Evolutionary conservation across 441 rosid genomes (phyloP).

Genomic region (Eugenia klotzschiana): DNA sequence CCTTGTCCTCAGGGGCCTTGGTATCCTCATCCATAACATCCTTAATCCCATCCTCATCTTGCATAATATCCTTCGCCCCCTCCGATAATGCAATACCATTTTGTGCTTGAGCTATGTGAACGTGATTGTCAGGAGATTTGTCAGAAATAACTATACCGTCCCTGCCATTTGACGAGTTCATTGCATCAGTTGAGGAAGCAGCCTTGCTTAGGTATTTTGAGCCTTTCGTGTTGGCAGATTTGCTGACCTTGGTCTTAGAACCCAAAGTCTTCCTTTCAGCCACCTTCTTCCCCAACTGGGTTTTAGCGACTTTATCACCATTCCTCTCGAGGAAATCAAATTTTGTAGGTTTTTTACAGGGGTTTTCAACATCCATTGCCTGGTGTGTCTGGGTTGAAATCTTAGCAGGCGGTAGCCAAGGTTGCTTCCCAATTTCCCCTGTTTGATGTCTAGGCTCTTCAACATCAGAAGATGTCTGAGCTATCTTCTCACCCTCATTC

Average conservation of each 20-base stretch:
- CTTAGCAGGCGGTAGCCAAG: slow-evolving; percentile 10
- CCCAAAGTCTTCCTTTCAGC: slow-evolving; percentile 43
- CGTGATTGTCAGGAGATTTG: slow-evolving; percentile 8
- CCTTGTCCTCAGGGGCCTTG: slow-evolving; percentile 36
- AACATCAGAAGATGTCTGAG: slow-evolving; percentile 11
- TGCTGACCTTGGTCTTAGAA: slow-evolving; percentile 25
- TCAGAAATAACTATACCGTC: slow-evolving; percentile 7
- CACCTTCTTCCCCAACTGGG: slow-evolving; percentile 28
- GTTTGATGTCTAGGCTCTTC: slow-evolving; percentile 2
- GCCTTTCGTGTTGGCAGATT: slow-evolving; percentile 33
- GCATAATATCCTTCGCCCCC: slow-evolving; percentile 2
- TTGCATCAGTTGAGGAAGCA: slow-evolving; percentile 14
- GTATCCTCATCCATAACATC: slow-evolving; percentile 34
- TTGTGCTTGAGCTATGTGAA: slow-evolving; percentile 11
- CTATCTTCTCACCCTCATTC: slow-evolving; percentile 11
- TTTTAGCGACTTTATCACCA: slow-evolving; percentile 11
- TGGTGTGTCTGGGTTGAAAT: slow-evolving; percentile 4
- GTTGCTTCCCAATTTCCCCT: slow-evolving; percentile 6
- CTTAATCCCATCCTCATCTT: slow-evolving; percentile 6
- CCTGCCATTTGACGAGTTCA: slow-evolving; percentile 8
- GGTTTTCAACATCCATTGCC: slow-evolving; percentile 11
- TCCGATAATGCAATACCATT: slow-evolving; percentile 12
- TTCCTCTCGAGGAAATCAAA: slow-evolving; percentile 15
- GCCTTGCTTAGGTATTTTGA: slow-evolving; percentile 35
- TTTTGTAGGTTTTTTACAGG: slow-evolving; percentile 4